phyloP scores from a whole-genome alignment of 2,329 filamentous ascomycete species.

The Sporothrix euskadiensis region DNA sequence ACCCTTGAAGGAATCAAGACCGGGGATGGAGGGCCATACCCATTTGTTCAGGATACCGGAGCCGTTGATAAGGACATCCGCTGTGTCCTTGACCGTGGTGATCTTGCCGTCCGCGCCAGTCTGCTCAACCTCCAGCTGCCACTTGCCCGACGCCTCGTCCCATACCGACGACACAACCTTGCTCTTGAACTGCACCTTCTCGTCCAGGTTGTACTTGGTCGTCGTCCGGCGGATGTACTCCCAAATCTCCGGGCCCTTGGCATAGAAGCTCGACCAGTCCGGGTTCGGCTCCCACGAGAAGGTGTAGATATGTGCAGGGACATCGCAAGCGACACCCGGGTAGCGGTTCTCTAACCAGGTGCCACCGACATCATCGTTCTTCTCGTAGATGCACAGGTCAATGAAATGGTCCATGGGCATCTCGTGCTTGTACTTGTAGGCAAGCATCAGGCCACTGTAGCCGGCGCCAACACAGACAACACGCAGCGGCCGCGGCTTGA shows the following conservation, averaged over 20 bases:
- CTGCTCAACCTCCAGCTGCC: conserved; percentile 37
- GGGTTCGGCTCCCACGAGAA: conserved; percentile 56
- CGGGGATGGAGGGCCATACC: conserved; percentile 38
- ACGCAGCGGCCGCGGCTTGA: conserved; percentile 26
- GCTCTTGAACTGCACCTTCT: conserved; percentile 45
- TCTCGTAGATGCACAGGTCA: conserved; percentile 57
- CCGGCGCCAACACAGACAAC: conserved; percentile 39
- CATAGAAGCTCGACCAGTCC: conserved; percentile 39
- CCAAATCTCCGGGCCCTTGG: conserved; percentile 33
- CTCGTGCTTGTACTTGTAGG: conserved; percentile 28
- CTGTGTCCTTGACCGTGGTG: conserved; percentile 24
- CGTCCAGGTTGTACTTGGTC: conserved; percentile 40
- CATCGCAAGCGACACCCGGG: conserved; percentile 57
- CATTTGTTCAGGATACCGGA: conserved; percentile 34
- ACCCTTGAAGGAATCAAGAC: conserved; percentile 39
- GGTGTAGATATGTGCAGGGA: conserved; percentile 62
- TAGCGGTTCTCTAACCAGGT: conserved; percentile 63
- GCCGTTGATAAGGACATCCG: conserved; percentile 32
- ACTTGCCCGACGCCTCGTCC: conserved; percentile 46
- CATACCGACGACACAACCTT: conserved; percentile 39
- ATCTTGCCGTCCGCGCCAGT: conserved; percentile 33
- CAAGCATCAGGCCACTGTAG: conserved; percentile 22
- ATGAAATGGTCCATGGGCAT: conserved; percentile 41
- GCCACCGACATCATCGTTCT: conserved; percentile 56
- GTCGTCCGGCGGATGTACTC: conserved; percentile 41